A percentile compares a stretch with the other conserved stretches of the same genome.
Conservation (phyloP, 306 rosid genomes). For the Prunus mongolica region DNA sequence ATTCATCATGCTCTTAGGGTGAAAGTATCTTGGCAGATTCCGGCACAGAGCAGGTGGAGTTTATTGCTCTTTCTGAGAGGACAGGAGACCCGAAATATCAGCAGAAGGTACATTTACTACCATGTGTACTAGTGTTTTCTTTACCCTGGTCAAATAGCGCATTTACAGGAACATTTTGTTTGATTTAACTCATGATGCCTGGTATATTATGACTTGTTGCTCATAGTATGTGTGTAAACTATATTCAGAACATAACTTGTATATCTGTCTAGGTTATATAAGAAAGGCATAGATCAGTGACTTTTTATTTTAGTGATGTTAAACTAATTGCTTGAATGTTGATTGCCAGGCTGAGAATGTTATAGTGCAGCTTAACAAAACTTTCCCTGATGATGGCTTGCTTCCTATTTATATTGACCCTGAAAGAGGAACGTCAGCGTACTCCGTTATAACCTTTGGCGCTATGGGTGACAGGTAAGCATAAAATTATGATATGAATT, state of each 20-base stretch:
- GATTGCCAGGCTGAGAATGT: slow-evolving; percentile 81
- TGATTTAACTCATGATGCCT: background rate
- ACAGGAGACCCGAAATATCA: slow-evolving; percentile 94
- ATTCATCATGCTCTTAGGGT: slow-evolving; percentile 57
- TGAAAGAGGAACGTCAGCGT: slow-evolving; percentile 48
- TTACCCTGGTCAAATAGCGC: background rate
- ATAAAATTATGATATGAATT: slow-evolving; percentile 6
- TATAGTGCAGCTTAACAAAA: slow-evolving; percentile 58
- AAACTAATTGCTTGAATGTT: slow-evolving; percentile 28
- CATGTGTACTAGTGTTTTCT: background rate
- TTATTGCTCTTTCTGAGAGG: slow-evolving; percentile 94
- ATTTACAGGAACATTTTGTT: background rate
- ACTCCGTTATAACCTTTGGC: slow-evolving; percentile 81
- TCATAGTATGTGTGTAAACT: background rate
- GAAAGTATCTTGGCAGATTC: slow-evolving; percentile 90
- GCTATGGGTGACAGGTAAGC: slow-evolving; percentile 99
- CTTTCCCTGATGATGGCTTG: slow-evolving; percentile 90
- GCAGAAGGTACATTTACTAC: slow-evolving; percentile 56
- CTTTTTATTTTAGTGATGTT: background rate
- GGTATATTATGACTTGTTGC: background rate
- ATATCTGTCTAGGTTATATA: slow-evolving; percentile 1
- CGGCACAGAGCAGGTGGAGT: slow-evolving; percentile 97
- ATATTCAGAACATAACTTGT: slow-evolving; percentile 6
- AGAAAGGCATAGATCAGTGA: background rate
- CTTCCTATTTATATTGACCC: slow-evolving; percentile 92